phyloP scores from a whole-genome alignment of 805 yeast species.

The Cyberlindnera amylophila region DNA sequence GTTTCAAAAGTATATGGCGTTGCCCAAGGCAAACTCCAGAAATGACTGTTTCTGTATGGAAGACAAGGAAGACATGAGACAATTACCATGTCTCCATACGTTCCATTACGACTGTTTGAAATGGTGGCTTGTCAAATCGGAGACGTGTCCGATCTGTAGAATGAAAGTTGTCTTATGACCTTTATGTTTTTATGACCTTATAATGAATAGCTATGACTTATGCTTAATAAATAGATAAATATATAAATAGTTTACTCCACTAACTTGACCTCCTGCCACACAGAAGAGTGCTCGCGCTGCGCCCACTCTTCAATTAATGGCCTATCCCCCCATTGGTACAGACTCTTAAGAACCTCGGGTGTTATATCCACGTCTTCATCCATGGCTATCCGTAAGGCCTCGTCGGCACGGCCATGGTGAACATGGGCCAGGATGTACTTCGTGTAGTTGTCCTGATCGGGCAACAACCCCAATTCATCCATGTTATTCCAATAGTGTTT shows the following conservation, averaged over 20 bases:
- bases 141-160: slow-evolving; percentile 25
- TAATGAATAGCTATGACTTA: not conserved
- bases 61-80: slow-evolving; percentile 8
- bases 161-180: slow-evolving; percentile 2
- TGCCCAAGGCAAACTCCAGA: not conserved
- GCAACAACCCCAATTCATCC: slow-evolving; percentile 43
- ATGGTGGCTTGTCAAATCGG: slow-evolving; percentile 23
- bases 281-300: slow-evolving; percentile 24
- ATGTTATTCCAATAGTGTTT: slow-evolving; percentile 59
- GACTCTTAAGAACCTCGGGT: slow-evolving; percentile 40
- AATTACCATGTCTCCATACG: slow-evolving; percentile 16
- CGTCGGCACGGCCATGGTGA: slow-evolving; percentile 54
- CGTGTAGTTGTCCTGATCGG: slow-evolving; percentile 47
- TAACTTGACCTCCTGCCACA: slow-evolving; percentile 40
- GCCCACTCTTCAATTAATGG: slow-evolving; percentile 35
- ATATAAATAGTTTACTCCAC: not conserved
- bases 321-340: slow-evolving; percentile 40
- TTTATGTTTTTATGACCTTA: too few species aligned
- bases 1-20: slow-evolving; percentile 8
- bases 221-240: slow-evolving; percentile 11
- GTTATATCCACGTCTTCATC: slow-evolving; percentile 44
- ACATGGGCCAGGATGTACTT: slow-evolving; percentile 70
- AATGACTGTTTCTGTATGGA: slow-evolving; percentile 24
- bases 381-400: slow-evolving; percentile 53
- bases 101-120: slow-evolving; percentile 25